Conservation (phyloP, 495 filamentous ascomycete species). For the Cryomyces antarcticus region DNA sequence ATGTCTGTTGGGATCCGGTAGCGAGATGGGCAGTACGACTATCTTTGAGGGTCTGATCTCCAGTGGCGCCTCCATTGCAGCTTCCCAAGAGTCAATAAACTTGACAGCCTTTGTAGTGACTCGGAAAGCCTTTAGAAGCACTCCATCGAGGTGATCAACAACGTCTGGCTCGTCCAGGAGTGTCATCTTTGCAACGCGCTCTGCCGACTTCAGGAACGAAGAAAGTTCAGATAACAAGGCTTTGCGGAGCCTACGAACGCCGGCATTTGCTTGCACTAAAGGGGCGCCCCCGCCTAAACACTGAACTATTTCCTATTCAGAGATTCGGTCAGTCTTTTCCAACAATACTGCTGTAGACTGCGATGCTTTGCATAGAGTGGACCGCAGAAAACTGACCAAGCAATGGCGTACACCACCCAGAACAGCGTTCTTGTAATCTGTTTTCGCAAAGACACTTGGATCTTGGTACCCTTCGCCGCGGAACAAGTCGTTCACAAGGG, state of each 20-base stretch:
- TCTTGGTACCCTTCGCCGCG: conserved; percentile 42
- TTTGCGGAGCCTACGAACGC: conserved; percentile 65
- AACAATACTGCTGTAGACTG: conserved; percentile 6
- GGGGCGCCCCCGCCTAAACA: conserved; percentile 69
- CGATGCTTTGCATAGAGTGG: not conserved
- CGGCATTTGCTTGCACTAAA: conserved; percentile 50
- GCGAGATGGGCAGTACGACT: too few species aligned
- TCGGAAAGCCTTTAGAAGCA: conserved; percentile 83
- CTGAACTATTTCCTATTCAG: conserved; percentile 55
- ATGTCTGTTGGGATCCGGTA: too few species aligned
- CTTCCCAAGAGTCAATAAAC: conserved; percentile 79
- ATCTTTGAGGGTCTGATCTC: too few species aligned
- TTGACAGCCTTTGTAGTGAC: conserved; percentile 78
- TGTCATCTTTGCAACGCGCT: conserved; percentile 47
- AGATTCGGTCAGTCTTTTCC: not conserved
- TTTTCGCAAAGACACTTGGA: conserved; percentile 57
- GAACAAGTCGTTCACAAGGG: conserved; percentile 85
- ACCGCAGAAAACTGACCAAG: conserved; percentile 38
- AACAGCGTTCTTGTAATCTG: conserved; percentile 77
- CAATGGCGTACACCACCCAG: conserved; percentile 84
- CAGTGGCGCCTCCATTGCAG: conserved; percentile 26
- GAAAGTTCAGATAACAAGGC: conserved; percentile 76
- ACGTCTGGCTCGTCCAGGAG: conserved; percentile 31
- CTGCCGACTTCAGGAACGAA: conserved; percentile 68
- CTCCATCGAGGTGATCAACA: conserved; percentile 68